A percentile compares a stretch with the other conserved stretches of the same genome.
Conservation (phyloP, 129 eudicot genomes). For the Tagetes patula region DNA sequence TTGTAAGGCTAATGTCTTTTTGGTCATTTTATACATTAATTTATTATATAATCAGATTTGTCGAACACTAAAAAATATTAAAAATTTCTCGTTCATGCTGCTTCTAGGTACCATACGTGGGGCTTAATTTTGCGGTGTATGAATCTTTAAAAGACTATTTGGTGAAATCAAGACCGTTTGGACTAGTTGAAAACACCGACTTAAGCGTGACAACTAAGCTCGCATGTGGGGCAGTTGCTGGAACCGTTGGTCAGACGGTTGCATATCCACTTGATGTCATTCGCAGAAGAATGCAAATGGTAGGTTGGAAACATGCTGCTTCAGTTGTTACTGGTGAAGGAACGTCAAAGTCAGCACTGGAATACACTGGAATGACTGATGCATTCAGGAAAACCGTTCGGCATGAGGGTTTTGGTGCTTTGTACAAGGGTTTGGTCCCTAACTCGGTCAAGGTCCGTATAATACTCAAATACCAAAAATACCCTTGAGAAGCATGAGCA, state of each 20-base stretch:
- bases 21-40: neutral
- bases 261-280: conserved; percentile 96
- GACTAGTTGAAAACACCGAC: conserved; percentile 61
- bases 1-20: neutral
- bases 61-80: neutral
- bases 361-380: conserved; percentile 87
- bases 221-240: conserved; percentile 95
- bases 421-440: conserved; percentile 97
- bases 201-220: conserved; percentile 81
- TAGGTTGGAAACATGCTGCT: conserved; percentile 87
- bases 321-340: conserved; percentile 84
- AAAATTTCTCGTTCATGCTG: neutral
- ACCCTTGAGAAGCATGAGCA: neutral
- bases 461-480: conserved; percentile 1
- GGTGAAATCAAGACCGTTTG: conserved; percentile 66
- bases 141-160: conserved; percentile 92
- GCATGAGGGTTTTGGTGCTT: conserved; percentile 79
- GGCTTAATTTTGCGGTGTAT: conserved; percentile 93
- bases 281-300: conserved; percentile 98
- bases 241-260: conserved; percentile 96
- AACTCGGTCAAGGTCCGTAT: conserved; percentile 95
- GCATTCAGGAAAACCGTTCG: conserved; percentile 86
- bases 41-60: neutral
- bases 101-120: conserved; percentile 90
- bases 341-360: conserved; percentile 63